Conservation (phyloP, 352 stramenopile species). For the Phytophthora palmivora region DNA sequence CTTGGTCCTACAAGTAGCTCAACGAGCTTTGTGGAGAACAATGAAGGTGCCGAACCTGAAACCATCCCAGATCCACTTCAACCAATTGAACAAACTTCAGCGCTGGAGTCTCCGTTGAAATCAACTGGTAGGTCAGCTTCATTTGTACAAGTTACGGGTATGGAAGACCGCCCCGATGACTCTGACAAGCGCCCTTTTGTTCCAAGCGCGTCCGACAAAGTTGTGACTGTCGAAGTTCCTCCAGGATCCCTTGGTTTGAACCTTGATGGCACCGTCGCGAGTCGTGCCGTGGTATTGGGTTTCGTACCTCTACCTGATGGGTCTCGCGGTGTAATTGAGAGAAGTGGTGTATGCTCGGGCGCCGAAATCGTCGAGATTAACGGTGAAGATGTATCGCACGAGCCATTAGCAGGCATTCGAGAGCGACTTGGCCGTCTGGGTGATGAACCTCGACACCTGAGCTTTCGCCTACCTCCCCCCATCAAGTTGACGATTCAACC, state of each 20-base stretch:
- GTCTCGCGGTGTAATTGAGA: conserved; percentile 50
- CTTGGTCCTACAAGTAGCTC: conserved; percentile 24
- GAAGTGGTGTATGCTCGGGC: conserved; percentile 49
- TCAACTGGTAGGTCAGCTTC: conserved; percentile 10
- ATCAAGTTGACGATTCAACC: conserved; percentile 11
- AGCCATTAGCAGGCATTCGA: conserved; percentile 53
- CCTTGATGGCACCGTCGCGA: conserved; percentile 45
- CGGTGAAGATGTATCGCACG: conserved; percentile 57
- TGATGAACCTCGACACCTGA: conserved; percentile 42
- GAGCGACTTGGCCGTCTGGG: conserved; percentile 44
- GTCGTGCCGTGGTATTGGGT: conserved; percentile 61
- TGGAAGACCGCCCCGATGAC: conserved; percentile 19
- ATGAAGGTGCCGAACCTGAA: conserved; percentile 14
- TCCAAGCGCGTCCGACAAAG: conserved; percentile 18
- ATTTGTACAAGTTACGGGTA: conserved; percentile 36
- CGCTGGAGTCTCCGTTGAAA: conserved; percentile 3
- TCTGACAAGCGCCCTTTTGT: conserved; percentile 23
- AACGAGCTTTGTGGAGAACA: conserved; percentile 10
- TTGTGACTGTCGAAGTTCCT: conserved; percentile 56
- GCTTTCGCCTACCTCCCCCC: conserved; percentile 50
- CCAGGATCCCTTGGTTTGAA: conserved; percentile 65
- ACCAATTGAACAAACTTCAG: background rate
- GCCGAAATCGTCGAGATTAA: conserved; percentile 71
- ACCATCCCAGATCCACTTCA: background rate
- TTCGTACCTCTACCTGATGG: conserved; percentile 68